Conservation (phyloP, 202 grass and related monocot species). For the Schoenoplectus triqueter region DNA sequence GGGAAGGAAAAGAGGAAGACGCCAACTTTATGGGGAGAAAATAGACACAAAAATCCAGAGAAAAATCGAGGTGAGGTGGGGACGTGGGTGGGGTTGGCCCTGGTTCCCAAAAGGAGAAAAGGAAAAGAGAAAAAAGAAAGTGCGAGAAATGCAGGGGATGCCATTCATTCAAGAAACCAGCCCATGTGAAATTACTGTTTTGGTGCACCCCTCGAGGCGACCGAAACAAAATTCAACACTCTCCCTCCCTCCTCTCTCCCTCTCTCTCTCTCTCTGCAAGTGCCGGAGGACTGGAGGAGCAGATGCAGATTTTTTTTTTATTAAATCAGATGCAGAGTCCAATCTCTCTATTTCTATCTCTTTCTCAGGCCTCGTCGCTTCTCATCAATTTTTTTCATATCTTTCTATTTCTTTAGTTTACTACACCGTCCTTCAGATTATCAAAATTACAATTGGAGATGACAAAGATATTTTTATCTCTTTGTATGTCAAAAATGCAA, state of each 20-base stretch:
- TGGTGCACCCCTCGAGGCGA: constrained; percentile 35
- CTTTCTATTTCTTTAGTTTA: neutral
- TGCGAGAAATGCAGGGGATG: neutral
- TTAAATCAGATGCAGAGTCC: neutral
- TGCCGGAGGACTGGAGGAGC: too few species aligned
- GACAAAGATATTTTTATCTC: too few species aligned
- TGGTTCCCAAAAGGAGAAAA: neutral
- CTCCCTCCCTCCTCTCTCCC: neutral
- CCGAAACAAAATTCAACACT: constrained; percentile 18
- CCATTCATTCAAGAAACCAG: neutral
- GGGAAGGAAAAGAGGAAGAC: neutral
- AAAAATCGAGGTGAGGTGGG: neutral
- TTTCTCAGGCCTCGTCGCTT: too few species aligned
- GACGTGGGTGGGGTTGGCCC: neutral
- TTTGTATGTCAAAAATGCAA: neutral
- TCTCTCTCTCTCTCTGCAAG: neutral
- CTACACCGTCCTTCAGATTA: too few species aligned
- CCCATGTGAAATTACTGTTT: constrained; percentile 31
- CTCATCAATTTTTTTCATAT: neutral
- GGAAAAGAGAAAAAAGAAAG: neutral
- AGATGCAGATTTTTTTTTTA: too few species aligned
- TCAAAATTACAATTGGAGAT: too few species aligned
- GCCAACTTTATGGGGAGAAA: neutral
- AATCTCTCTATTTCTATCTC: neutral
- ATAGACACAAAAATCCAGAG: neutral